These are phyloP conservation scores for Calvatia gigantea DNA, from an alignment of 768 basidiomycete species.

Conservation along the genomic window DNA sequence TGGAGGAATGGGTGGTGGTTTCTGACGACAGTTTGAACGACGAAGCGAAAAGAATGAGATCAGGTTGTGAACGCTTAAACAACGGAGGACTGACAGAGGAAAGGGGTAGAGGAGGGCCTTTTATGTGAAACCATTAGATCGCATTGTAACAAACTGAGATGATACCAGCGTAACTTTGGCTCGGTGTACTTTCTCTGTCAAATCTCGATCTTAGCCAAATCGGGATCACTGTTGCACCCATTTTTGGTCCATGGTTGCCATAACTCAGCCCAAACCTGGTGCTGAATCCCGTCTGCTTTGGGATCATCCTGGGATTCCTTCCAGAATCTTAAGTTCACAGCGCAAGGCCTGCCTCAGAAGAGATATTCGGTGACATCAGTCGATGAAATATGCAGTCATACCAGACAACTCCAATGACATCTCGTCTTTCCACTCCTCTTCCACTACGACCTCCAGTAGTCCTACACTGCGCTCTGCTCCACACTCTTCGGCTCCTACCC, in stretches of 20 bases:
- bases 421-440: background rate
- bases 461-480: too few relatives aligned
- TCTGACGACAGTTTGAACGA: constrained; percentile 10
- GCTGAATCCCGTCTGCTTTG: constrained; percentile 4
- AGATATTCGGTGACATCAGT: background rate
- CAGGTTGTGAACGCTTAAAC: constrained; percentile 1
- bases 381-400: background rate
- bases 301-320: constrained; percentile 6
- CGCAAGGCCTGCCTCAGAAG: background rate
- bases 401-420: background rate
- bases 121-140: constrained; percentile 11
- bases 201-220: constrained; percentile 10
- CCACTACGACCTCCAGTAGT: background rate
- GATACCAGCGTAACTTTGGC: background rate
- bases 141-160: constrained; percentile 5
- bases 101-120: constrained; percentile 5
- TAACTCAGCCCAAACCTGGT: background rate
- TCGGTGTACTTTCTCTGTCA: constrained; percentile 2
- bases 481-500: background rate
- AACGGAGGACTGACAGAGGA: background rate
- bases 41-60: background rate
- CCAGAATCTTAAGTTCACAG: background rate
- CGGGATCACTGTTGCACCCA: background rate
- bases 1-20: background rate
- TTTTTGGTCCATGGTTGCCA: background rate